A percentile compares a stretch with the other conserved stretches of the same genome.
Evolutionary conservation across 208 protist species (phyloP).

Genomic region (Leishmania major): DNA sequence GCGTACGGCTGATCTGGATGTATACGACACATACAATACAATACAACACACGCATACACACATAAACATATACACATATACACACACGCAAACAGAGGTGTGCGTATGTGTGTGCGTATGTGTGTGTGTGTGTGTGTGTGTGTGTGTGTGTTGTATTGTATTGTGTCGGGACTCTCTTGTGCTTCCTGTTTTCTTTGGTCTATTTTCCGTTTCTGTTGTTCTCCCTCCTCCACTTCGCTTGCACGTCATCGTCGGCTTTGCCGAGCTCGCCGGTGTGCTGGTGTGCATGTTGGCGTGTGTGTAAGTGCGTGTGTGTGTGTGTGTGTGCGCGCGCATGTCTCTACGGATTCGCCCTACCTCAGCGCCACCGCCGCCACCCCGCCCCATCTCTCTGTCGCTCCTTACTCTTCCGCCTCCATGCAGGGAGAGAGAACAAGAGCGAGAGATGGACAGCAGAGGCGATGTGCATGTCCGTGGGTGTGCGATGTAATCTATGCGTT

Average conservation of each 20-base stretch:
- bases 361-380: background rate
- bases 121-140: too few species aligned
- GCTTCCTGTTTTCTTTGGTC: background rate
- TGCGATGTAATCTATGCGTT: conserved; percentile 1
- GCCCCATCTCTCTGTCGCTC: background rate
- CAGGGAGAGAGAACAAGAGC: background rate
- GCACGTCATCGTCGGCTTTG: background rate
- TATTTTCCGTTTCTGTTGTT: background rate
- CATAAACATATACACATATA: too few species aligned
- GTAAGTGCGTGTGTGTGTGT: background rate
- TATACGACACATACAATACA: background rate
- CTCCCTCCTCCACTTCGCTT: background rate
- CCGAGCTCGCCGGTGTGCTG: background rate
- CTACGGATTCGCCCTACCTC: background rate
- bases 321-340: background rate
- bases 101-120: too few species aligned
- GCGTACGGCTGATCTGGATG: background rate
- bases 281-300: background rate
- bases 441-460: background rate
- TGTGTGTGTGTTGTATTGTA: too few species aligned
- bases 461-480: background rate
- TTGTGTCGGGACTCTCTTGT: background rate
- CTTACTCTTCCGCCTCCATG: background rate
- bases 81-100: background rate
- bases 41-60: too few species aligned